Percentiles rank a stretch among this genome's conserved stretches.
Evolutionary conservation across 805 yeast genomes (phyloP).

Genomic region (Candida suzukii): DNA sequence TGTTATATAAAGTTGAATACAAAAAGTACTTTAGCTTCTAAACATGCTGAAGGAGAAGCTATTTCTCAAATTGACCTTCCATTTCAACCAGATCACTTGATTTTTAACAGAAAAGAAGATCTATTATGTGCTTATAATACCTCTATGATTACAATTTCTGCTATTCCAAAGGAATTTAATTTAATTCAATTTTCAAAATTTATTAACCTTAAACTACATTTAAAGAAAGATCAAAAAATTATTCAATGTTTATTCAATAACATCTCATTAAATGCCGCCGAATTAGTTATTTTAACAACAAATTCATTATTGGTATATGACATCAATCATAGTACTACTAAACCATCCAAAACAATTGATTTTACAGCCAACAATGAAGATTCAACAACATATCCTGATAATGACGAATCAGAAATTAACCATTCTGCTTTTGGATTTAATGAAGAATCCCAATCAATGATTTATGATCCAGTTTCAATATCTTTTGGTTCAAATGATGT

Average conservation of each 20-base stretch:
- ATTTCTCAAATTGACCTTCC: slow-evolving; percentile 3
- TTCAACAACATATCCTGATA: not conserved
- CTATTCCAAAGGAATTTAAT: not conserved
- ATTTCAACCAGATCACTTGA: slow-evolving; percentile 19
- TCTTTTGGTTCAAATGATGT: slow-evolving; percentile 33
- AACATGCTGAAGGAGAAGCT: not conserved
- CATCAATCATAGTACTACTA: slow-evolving; percentile 19
- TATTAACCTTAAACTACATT: slow-evolving; percentile 5
- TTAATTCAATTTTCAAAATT: slow-evolving; percentile 5
- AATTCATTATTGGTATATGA: slow-evolving; percentile 28
- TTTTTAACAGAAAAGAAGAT: slow-evolving; percentile 18
- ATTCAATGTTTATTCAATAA: slow-evolving; percentile 38
- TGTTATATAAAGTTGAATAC: slow-evolving; percentile 3
- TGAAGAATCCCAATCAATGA: not conserved
- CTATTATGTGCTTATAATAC: slow-evolving; percentile 19
- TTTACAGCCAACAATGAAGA: not conserved
- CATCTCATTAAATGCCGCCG: slow-evolving; percentile 34
- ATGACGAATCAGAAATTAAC: no score
- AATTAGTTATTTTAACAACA: slow-evolving; percentile 35
- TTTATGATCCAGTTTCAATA: slow-evolving; percentile 33
- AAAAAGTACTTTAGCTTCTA: no score
- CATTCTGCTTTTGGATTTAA: slow-evolving; percentile 7
- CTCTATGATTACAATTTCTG: not conserved
- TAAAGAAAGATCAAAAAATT: slow-evolving; percentile 19
- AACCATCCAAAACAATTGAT: slow-evolving; percentile 12